Percentiles rank a stretch among this genome's conserved stretches.
These are phyloP conservation scores for Phytopythium litorale DNA, from an alignment of 352 stramenopile species.

Conservation along the genomic window DNA sequence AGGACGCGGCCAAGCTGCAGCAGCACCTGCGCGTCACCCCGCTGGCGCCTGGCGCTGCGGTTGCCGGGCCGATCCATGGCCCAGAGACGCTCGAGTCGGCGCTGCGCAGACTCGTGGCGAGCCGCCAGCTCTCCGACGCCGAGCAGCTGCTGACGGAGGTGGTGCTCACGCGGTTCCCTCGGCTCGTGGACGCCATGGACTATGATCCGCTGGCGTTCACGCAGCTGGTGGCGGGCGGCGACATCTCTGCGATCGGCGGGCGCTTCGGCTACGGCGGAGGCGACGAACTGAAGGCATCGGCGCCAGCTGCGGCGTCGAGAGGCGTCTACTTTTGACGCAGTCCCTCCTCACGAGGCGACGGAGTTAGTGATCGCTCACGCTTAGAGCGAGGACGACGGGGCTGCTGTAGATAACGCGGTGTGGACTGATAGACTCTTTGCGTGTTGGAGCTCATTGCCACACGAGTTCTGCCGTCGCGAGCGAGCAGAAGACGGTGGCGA, in stretches of 20 bases:
- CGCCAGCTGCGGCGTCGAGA: neutral
- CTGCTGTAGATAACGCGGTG: neutral
- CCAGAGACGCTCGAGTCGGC: constrained; percentile 12
- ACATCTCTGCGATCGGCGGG: constrained; percentile 15
- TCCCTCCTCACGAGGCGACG: neutral
- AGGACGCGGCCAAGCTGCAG: constrained; percentile 51
- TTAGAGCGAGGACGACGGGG: neutral
- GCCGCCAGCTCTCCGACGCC: constrained; percentile 31
- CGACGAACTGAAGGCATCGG: neutral
- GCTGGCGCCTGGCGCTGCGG: neutral
- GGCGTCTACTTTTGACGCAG: neutral
- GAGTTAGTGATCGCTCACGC: neutral
- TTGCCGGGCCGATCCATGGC: neutral
- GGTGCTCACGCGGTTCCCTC: constrained; percentile 59
- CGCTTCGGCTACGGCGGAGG: neutral
- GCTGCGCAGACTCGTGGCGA: constrained; percentile 33
- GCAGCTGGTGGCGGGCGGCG: constrained; percentile 51
- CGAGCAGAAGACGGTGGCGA: constrained; percentile 52
- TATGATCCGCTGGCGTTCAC: constrained; percentile 73
- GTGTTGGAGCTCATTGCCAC: constrained; percentile 3
- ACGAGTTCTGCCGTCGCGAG: constrained; percentile 51
- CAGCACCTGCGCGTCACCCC: constrained; percentile 39
- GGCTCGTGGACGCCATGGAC: constrained; percentile 76
- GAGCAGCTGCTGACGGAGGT: constrained; percentile 64
- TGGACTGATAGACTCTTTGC: neutral